Evolutionary conservation across 805 yeast genomes (phyloP), one percentile per base, ranked within the genome.

Genomic region (Cyberlindnera galapagoensis): DNA sequence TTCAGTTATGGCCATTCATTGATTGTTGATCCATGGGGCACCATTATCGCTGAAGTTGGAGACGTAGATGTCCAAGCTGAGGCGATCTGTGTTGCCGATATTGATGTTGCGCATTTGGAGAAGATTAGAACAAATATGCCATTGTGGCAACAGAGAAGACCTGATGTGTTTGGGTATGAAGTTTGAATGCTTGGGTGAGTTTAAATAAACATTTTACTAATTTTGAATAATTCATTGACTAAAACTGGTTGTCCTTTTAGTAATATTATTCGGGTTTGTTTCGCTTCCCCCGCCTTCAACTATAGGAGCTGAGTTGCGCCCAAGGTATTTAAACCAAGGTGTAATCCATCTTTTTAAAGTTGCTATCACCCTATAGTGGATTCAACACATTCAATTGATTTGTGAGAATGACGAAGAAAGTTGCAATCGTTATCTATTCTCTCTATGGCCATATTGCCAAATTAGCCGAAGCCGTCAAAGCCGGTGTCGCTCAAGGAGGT

Each of bases 1-100:
- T 69, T 73, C 35, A 82, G 95, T 40, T 90, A 77, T 59, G 98
- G 98, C 1, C 90, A 86, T 48, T 70, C 94, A 0, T 63, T 87
- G 41, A 76, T 87, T 5, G 71, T 90, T n/a, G 90, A 83, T 44
- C 97, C 98, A 0, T 84, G 94, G 86, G 98, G 97, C 0, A 66
- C 73, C 0, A 65, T 86, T 2, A 39, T 90, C 4, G 80, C 84
- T 1, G 71, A 75, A 38, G 66, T 69, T 18, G 59, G 71, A 14
- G 76, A 70, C 42, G 51, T 63, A 9, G 54, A 51, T 19, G 57
- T 52, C 7, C 63, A 59, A 13, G 60, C 59, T 9, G 63, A 68
- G 1, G 58, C 59, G n/a, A 39, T 77, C 10, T 67, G 77, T 26
- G 56, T 67, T 8, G 94, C 88, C 0, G 92, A 84, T 35, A 60